phyloP scores from a whole-genome alignment of 1,139 yeast species.

The Sugiyamaella paludigena region DNA sequence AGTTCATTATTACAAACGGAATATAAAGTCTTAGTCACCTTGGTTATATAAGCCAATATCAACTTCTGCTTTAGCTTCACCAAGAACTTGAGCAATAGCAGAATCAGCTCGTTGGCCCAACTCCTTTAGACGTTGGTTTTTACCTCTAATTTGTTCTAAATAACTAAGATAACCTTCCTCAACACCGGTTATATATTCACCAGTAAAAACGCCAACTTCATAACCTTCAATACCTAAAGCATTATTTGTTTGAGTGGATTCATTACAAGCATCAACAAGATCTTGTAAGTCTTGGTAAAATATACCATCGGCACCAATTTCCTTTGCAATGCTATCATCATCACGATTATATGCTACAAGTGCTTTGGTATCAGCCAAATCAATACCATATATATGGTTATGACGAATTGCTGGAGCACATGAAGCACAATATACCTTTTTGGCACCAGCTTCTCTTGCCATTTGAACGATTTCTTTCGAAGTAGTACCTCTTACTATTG shows the following conservation, averaged over 20 bases:
- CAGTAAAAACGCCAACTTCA: conserved; percentile 98
- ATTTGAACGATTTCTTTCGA: conserved; percentile 92
- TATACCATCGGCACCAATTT: conserved; percentile 89
- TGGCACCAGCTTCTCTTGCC: conserved; percentile 98
- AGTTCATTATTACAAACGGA: too few relatives aligned
- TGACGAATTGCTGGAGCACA: conserved; percentile 96
- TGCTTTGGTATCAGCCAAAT: conserved; percentile 92
- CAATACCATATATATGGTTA: conserved; percentile 96
- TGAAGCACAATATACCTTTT: conserved; percentile 87
- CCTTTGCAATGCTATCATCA: conserved; percentile 69
- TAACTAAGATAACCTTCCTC: conserved; percentile 80
- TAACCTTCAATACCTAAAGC: conserved; percentile 48
- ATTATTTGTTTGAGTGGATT: conserved; percentile 21
- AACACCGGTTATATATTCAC: conserved; percentile 86
- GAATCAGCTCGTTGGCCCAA: conserved; percentile 38
- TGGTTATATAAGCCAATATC: conserved; percentile 88
- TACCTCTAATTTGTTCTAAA: conserved; percentile 79
- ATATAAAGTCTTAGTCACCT: conserved; percentile 33
- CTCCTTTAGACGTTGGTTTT: conserved; percentile 63
- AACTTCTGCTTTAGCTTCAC: conserved; percentile 78
- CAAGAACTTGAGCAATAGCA: conserved; percentile 40
- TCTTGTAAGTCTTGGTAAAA: conserved; percentile 85
- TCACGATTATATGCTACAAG: conserved; percentile 81
- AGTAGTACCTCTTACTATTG: conserved; percentile 96
- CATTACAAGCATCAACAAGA: conserved; percentile 70